A percentile compares a stretch with the other conserved stretches of the same genome.
Evolutionary conservation across 2,329 filamentous ascomycete species (phyloP).

Genomic region (Colletotrichum caudatum): DNA sequence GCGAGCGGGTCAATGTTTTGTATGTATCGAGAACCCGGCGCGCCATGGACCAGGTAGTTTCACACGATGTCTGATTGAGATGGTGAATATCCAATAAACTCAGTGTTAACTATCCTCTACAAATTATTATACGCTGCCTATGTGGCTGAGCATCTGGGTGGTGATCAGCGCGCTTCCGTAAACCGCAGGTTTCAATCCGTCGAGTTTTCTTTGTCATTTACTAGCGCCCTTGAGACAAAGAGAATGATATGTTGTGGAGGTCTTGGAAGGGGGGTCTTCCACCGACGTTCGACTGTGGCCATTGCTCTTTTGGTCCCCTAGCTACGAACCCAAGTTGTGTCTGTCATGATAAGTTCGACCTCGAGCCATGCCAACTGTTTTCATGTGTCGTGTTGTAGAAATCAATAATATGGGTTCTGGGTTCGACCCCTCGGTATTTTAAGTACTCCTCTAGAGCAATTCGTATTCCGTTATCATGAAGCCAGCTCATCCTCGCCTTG

Average conservation of each 20-base stretch:
- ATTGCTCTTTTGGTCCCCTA: not conserved
- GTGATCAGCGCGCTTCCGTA: no score
- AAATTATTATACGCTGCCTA: not conserved
- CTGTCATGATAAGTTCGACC: not conserved
- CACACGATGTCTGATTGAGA: not conserved
- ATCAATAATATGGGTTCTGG: not conserved
- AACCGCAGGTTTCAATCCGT: not conserved
- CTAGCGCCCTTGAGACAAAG: not conserved
- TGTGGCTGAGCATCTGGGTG: not conserved
- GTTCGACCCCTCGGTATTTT: not conserved
- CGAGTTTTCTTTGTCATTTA: not conserved
- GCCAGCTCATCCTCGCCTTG: not conserved
- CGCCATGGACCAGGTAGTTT: slow-evolving; percentile 8
- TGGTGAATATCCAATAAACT: slow-evolving; percentile 4
- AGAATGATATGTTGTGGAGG: not conserved
- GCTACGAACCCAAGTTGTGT: not conserved
- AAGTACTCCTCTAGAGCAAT: not conserved
- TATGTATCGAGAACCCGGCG: slow-evolving; percentile 19
- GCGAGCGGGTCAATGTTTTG: not conserved
- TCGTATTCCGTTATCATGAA: no score
- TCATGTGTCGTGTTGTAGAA: not conserved
- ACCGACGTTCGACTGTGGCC: not conserved
- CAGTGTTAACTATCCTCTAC: not conserved
- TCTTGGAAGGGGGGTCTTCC: not conserved
- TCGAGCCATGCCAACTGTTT: not conserved